Conservation (phyloP, 108 stramenopile species). For the Skeletonema grethae region DNA sequence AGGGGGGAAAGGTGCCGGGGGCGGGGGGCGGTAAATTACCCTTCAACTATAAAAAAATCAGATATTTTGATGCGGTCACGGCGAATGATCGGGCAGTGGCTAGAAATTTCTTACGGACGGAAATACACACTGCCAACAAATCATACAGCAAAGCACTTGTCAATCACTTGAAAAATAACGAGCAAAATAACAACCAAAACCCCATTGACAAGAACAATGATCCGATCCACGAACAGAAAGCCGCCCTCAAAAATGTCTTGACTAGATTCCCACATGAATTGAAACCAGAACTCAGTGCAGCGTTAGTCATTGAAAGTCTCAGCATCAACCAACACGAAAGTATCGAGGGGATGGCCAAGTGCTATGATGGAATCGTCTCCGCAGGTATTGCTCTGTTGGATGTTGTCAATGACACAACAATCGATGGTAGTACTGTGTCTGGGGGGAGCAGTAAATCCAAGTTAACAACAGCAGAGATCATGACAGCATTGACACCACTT, state of each 20-base stretch:
- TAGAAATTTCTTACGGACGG: constrained; percentile 56
- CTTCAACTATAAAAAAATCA: constrained; percentile 77
- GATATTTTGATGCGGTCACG: constrained; percentile 74
- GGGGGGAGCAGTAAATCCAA: constrained; percentile 22
- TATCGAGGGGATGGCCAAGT: constrained; percentile 86
- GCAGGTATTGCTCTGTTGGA: constrained; percentile 81
- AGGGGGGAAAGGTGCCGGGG: constrained; percentile 16
- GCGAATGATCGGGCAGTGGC: constrained; percentile 63
- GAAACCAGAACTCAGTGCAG: constrained; percentile 62
- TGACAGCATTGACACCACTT: constrained; percentile 74
- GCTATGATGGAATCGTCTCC: constrained; percentile 87
- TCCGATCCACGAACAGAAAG: constrained; percentile 23
- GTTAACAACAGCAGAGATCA: constrained; percentile 57
- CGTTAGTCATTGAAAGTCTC: constrained; percentile 75
- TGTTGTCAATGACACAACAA: constrained; percentile 23
- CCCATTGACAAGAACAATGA: constrained; percentile 27
- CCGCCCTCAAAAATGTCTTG: constrained; percentile 37
- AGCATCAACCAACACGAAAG: constrained; percentile 68
- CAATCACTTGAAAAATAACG: constrained; percentile 46
- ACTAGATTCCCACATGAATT: constrained; percentile 55
- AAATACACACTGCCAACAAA: constrained; percentile 40
- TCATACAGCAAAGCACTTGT: constrained; percentile 52
- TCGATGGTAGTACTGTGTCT: constrained; percentile 7
- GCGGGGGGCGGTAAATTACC: constrained; percentile 57
- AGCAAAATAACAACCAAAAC: constrained; percentile 31